Evolutionary conservation across 495 filamentous ascomycete species (phyloP).

Genomic region (Xanthoparmelia taractica): DNA sequence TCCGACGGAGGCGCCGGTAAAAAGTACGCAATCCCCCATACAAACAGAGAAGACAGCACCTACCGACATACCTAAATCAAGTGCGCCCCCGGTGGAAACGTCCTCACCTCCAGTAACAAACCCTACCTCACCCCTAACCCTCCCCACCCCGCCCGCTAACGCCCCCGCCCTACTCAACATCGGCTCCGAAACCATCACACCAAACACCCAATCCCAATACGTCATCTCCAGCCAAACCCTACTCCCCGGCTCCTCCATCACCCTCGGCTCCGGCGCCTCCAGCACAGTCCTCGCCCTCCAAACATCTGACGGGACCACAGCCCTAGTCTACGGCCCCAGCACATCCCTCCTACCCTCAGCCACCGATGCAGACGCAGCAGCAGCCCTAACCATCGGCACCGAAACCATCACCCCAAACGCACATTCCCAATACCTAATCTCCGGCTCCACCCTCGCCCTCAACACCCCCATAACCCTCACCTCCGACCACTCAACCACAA

Average conservation of each 20-base stretch:
- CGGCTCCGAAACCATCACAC: slow-evolving; percentile 2
- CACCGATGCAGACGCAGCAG: not conserved
- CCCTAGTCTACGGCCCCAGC: slow-evolving; percentile 11
- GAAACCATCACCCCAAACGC: not conserved
- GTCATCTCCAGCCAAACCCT: slow-evolving; percentile 22
- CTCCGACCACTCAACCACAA: not conserved
- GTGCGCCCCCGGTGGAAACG: not conserved
- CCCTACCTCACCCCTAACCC: slow-evolving; percentile 1
- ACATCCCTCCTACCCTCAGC: slow-evolving; percentile 4
- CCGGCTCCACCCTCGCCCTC: not conserved
- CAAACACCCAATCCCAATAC: slow-evolving; percentile 14
- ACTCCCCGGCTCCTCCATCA: slow-evolving; percentile 8
- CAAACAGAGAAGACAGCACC: not conserved
- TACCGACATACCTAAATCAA: not conserved
- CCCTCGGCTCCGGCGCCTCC: slow-evolving; percentile 8
- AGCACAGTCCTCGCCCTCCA: slow-evolving; percentile 6
- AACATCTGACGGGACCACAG: slow-evolving; percentile 1
- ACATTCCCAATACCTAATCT: not conserved
- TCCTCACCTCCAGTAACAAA: too few species aligned
- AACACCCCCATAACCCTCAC: not conserved
- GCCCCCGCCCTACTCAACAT: slow-evolving; percentile 13
- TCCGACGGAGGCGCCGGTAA: not conserved
- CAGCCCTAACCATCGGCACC: slow-evolving; percentile 6
- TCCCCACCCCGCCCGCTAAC: not conserved
- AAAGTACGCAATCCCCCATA: not conserved